Percentiles rank a stretch among this genome's conserved stretches.
Evolutionary conservation across 768 basidiomycete species (phyloP).

Genomic region (Podaxis sp.): DNA sequence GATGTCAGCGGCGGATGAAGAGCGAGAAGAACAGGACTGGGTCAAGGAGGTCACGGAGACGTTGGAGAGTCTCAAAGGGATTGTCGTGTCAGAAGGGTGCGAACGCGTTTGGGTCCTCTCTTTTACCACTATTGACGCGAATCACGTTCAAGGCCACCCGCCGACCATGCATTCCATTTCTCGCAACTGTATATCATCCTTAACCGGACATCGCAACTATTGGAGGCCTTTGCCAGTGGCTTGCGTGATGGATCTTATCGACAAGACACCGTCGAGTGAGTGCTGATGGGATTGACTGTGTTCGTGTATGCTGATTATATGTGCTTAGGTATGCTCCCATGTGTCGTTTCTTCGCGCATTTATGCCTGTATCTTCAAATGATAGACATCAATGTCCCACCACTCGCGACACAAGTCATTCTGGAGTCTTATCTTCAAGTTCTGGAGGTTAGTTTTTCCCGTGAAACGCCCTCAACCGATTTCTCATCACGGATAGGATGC

Average conservation of each 20-base stretch:
- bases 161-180: constrained; percentile 77
- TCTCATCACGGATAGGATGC: constrained; percentile 45
- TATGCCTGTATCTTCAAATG: constrained; percentile 85
- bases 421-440: constrained; percentile 86
- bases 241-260: constrained; percentile 51
- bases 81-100: constrained; percentile 67
- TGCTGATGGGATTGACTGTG: background rate
- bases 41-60: constrained; percentile 58
- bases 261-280: constrained; percentile 55
- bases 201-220: constrained; percentile 60
- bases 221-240: constrained; percentile 66
- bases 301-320: background rate
- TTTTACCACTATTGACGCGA: constrained; percentile 7
- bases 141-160: constrained; percentile 41
- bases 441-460: constrained; percentile 58
- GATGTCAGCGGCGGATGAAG: constrained; percentile 23
- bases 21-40: constrained; percentile 59
- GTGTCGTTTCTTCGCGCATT: constrained; percentile 90
- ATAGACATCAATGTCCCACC: constrained; percentile 75
- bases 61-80: constrained; percentile 55
- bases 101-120: constrained; percentile 8
- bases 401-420: constrained; percentile 71
- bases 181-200: constrained; percentile 81
- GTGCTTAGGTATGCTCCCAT: constrained; percentile 24
- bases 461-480: background rate